Percentiles rank a stretch among this genome's conserved stretches.
phyloP scores from a whole-genome alignment of 768 basidiomycete species.

The Hemileccinum rubropunctum region DNA sequence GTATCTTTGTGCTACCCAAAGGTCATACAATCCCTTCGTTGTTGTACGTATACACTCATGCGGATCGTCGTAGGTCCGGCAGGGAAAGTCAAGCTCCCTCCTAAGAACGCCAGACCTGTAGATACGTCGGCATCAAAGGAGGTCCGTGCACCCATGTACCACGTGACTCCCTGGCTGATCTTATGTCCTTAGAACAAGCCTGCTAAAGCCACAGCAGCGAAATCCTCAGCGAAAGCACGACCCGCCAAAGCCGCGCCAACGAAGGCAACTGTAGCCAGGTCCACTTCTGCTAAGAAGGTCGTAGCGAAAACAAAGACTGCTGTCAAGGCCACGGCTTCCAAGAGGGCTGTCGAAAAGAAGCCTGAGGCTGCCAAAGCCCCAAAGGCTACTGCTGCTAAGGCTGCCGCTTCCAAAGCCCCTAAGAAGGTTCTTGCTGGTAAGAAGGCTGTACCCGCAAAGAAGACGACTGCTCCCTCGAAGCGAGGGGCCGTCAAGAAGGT shows the following conservation, averaged over 20 bases:
- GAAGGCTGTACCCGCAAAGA: slow-evolving; percentile 38
- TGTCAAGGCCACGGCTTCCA: slow-evolving; percentile 35
- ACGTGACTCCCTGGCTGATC: slow-evolving; percentile 21
- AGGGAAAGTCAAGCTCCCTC: slow-evolving; percentile 66
- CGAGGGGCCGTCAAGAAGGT: slow-evolving; percentile 67
- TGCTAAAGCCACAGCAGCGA: slow-evolving; percentile 31
- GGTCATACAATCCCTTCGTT: slow-evolving; percentile 42
- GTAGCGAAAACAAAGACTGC: slow-evolving; percentile 37
- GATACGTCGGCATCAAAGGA: slow-evolving; percentile 56
- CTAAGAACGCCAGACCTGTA: slow-evolving; percentile 50
- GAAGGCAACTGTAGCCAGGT: slow-evolving; percentile 24
- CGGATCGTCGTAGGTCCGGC: slow-evolving; percentile 35
- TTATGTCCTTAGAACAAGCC: slow-evolving; percentile 25
- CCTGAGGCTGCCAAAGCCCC: slow-evolving; percentile 35
- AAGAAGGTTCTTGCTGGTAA: slow-evolving; percentile 34
- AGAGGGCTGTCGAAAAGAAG: slow-evolving; percentile 39
- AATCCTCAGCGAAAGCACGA: slow-evolving; percentile 21
- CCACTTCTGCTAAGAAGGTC: slow-evolving; percentile 24
- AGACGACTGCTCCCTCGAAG: slow-evolving; percentile 40
- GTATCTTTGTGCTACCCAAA: slow-evolving; percentile 84
- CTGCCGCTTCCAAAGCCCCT: slow-evolving; percentile 21
- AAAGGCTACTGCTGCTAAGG: slow-evolving; percentile 18
- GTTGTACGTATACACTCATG: slow-evolving; percentile 2
- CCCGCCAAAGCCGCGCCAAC: slow-evolving; percentile 27
- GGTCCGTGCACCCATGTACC: slow-evolving; percentile 37